Conservation (phyloP, 176 grass and related monocot genomes). For the Triticum urartu region DNA sequence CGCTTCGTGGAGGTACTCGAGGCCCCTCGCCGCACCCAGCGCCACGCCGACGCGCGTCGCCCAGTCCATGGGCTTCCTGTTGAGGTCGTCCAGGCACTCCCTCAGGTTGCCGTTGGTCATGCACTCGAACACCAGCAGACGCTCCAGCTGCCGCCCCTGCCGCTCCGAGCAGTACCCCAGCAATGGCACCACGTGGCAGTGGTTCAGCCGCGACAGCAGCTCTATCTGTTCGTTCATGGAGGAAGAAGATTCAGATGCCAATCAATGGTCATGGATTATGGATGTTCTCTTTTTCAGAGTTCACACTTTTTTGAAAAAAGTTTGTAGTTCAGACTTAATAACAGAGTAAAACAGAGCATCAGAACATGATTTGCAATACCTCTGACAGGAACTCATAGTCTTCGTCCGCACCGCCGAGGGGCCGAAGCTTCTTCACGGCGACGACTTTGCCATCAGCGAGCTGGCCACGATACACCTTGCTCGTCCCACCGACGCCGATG, state of each 20-base stretch:
- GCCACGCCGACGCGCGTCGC: constrained; percentile 72
- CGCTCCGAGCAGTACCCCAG: constrained; percentile 91
- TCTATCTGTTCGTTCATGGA: constrained; percentile 55
- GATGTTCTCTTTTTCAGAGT: not conserved
- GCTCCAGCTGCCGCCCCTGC: constrained; percentile 70
- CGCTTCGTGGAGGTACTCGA: constrained; percentile 97
- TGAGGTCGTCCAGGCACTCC: constrained; percentile 86
- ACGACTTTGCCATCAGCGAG: constrained; percentile 63
- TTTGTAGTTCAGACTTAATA: not conserved
- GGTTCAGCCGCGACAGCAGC: constrained; percentile 88
- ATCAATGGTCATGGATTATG: not conserved
- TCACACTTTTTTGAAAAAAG: not conserved
- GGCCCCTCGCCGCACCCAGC: constrained; percentile 71
- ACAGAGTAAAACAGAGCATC: not conserved
- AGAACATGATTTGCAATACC: constrained; percentile 28
- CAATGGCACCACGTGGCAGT: constrained; percentile 88
- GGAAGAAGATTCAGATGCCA: not conserved
- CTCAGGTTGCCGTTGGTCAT: constrained; percentile 88
- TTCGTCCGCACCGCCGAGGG: constrained; percentile 56
- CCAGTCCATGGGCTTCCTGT: constrained; percentile 79
- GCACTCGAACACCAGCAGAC: constrained; percentile 86
- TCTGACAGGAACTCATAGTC: constrained; percentile 84
- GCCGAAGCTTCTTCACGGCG: constrained; percentile 87
- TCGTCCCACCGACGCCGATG: constrained; percentile 75
- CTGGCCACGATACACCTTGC: constrained; percentile 83